Evolutionary conservation across 148 eudicot genomes (phyloP), one percentile per base, ranked within the genome.

Genomic region (Rhododendron griersonianum): DNA sequence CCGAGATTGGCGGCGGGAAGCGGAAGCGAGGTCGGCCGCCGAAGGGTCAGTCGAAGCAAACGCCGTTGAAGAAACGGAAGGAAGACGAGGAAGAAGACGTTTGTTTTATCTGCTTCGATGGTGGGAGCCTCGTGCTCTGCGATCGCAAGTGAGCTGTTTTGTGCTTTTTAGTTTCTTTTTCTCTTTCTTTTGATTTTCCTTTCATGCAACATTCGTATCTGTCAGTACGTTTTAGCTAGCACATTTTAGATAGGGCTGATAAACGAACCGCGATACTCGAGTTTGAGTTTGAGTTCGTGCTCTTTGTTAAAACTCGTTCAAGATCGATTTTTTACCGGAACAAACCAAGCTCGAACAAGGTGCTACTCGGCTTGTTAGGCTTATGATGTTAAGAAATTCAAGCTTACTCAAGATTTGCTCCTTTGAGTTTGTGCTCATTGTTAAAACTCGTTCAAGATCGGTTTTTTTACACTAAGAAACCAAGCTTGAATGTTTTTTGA

Each of bases 11-110:
- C 45, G 50, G 89, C 33, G 89, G 81, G 61, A 91, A 89, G 90
- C 81, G 84, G 89, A 94, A 90, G 90, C 92, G 98, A 44, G 98
- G 98, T 0, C 88, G 98, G 53, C 97, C 95, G 73, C 94, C 95
- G 35, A 91, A 82, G 77, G 90, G 87, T 30, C 89, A 69, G 45
- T 87, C 89, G 13, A 86, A 86, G 23, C 59, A 91, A 75, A 73
- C 85, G 63, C 83, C 92, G 84, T 1, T 23, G 35, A 82, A 41
- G 51, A 87, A 53, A 82, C 86, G 74, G 86, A 90, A 89, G 84
- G 98, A 93, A 28, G 98, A 96, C 35, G 98, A 96, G 71, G 98
- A 93, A 16, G 98, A 96, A 55, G 98, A 96, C 91, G 98, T 96
- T 18, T 96, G 98, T 83, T 96, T 96, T 71, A 96, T 96, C 33